Evolutionary conservation across 306 rosid species (phyloP), one percentile per base, ranked within the genome.

Genomic region (Psophocarpus tetragonolobus): DNA sequence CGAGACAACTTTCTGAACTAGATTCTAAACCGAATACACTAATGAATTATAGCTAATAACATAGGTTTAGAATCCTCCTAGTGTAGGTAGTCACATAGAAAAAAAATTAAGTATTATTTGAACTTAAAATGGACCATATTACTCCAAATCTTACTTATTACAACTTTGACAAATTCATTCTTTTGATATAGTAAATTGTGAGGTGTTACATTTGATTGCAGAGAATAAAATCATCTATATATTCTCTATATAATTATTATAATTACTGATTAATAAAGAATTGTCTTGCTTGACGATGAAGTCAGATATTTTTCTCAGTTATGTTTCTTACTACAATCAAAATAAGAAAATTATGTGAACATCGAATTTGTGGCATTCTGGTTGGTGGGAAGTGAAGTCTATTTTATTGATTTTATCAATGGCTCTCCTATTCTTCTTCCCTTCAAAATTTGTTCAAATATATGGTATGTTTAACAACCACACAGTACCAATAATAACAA

Each of bases 311-410:
- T 87, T 91, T 91, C 90, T 84, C 73, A 57, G 64, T 91, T 20
- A 94, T 94, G 97, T 90, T 91, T 80, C 73, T 89, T 57, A 88
- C 85, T 4, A 88, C 98, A 54, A 83, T 79, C 18, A 87, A 84
- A 69, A 86, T 94, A 82, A 88, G 84, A 79, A 94, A 91, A 82
- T 60, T 91, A 63, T 41, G 54, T 68, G 87, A 87, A 79, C 74
- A 60, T 87, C 56, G 91, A 75, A 85, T 83, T 78, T 75, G 29
- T 94, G 96, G 96, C 98, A 91, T 84, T 90, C 96, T 27, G 91
- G 89, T 51, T 81, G 87, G 90, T 91, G 98, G 98, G 82, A 77
- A 54, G 54, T 84, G 39, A 94, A 94, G 91, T 62, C 58, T 74
- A 35, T 84, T 71, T 69, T 79, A 26, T 86, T 92, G 75, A 13